Percentiles rank a stretch among this genome's conserved stretches.
Conservation (phyloP, 805 yeast species). For the Candida qinlingensis region DNA sequence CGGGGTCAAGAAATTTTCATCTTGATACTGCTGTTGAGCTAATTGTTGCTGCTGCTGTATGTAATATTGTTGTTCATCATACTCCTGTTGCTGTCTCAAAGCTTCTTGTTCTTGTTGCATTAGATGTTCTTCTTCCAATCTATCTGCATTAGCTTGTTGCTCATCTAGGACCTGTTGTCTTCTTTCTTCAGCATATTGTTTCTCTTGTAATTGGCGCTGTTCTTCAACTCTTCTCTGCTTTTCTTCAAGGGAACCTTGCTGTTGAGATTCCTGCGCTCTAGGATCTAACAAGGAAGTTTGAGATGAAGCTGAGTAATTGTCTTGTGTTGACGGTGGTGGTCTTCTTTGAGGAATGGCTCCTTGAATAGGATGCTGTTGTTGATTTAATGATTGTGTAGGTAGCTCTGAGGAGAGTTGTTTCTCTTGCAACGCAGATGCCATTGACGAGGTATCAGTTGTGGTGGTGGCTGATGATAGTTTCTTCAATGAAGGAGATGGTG, state of each 20-base stretch:
- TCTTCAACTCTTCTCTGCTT: slow-evolving; percentile 17
- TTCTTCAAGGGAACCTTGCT: slow-evolving; percentile 9
- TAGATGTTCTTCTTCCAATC: slow-evolving; percentile 8
- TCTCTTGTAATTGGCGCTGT: slow-evolving; percentile 11
- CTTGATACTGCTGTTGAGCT: slow-evolving; percentile 14
- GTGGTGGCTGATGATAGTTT: background rate
- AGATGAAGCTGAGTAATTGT: background rate
- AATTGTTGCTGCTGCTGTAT: background rate
- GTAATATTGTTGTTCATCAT: slow-evolving; percentile 15
- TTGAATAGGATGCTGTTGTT: slow-evolving; percentile 12
- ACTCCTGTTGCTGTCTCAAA: slow-evolving; percentile 17
- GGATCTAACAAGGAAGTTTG: background rate
- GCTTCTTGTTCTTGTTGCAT: slow-evolving; percentile 13
- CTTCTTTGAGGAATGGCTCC: slow-evolving; percentile 20
- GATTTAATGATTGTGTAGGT: slow-evolving; percentile 16
- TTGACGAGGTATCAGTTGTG: background rate
- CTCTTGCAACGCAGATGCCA: background rate
- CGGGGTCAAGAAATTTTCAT: slow-evolving; percentile 4
- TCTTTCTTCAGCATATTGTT: slow-evolving; percentile 13
- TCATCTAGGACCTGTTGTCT: slow-evolving; percentile 8
- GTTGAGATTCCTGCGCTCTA: background rate
- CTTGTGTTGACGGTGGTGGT: slow-evolving; percentile 18
- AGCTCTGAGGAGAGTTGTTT: slow-evolving; percentile 1
- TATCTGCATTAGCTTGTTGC: slow-evolving; percentile 4
- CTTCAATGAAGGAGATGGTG: slow-evolving; percentile 1